These are phyloP conservation scores for Rhodotorula sp. DNA, from an alignment of 1,284 basidiomycete genomes.

Conservation along the genomic window DNA sequence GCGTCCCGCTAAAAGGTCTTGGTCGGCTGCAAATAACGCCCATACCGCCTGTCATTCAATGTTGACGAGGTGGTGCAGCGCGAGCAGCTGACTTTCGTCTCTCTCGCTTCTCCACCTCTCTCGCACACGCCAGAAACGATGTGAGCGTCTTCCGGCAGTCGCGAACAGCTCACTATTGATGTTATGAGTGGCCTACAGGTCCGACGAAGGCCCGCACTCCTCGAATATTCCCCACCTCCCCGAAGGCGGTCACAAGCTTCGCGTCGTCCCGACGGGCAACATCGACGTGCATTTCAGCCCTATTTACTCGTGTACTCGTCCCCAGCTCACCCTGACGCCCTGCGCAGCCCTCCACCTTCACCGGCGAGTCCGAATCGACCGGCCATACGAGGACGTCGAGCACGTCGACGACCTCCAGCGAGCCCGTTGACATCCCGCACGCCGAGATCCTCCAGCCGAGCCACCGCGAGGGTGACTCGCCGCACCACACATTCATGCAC, in stretches of 20 bases:
- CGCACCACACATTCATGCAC: conserved; percentile 8
- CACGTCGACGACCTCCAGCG: neutral
- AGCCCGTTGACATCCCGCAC: neutral
- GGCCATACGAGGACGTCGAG: neutral
- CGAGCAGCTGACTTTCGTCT: neutral
- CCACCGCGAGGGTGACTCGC: conserved; percentile 4
- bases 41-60: neutral
- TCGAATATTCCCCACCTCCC: conserved; percentile 1
- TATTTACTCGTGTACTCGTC: neutral
- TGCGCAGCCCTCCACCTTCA: neutral
- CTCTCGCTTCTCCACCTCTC: neutral
- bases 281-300: neutral
- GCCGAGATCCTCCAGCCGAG: too few relatives aligned
- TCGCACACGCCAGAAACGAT: neutral
- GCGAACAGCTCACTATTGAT: too few relatives aligned
- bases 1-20: too few relatives aligned
- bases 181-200: neutral
- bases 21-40: too few relatives aligned
- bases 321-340: neutral
- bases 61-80: neutral
- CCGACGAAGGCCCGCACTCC: neutral
- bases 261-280: conserved; percentile 9
- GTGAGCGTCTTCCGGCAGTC: too few relatives aligned
- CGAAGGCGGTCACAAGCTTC: neutral
- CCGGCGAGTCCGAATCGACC: too few relatives aligned